Evolutionary conservation across 1,139 yeast species (phyloP).

Genomic region (Entelexis sorbosivorans): DNA sequence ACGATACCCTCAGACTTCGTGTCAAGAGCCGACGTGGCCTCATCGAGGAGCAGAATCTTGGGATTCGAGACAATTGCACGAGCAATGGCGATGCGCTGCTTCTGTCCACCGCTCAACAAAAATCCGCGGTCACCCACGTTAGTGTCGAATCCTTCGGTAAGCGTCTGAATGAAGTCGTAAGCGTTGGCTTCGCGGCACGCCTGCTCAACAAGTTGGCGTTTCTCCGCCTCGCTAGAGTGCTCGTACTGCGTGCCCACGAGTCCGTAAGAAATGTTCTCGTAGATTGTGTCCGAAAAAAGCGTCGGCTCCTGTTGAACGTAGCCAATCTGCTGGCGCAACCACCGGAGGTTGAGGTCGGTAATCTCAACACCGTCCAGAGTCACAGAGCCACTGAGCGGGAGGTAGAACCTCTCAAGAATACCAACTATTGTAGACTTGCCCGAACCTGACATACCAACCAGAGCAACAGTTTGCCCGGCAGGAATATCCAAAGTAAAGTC

Average conservation of each 20-base stretch:
- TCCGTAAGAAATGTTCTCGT: conserved; percentile 73
- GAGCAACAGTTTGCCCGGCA: conserved; percentile 71
- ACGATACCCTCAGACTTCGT: conserved; percentile 50
- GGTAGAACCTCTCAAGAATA: conserved; percentile 58
- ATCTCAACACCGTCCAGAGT: conserved; percentile 58
- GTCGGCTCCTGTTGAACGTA: conserved; percentile 86
- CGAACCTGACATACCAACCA: conserved; percentile 87
- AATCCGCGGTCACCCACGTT: conserved; percentile 46
- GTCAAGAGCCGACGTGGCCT: conserved; percentile 73
- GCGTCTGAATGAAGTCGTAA: conserved; percentile 33
- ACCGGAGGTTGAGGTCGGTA: conserved; percentile 53
- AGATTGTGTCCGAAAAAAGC: conserved; percentile 63
- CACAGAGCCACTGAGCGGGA: conserved; percentile 50
- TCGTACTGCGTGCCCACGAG: conserved; percentile 45
- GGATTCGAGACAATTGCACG: conserved; percentile 64
- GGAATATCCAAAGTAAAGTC: conserved; percentile 50
- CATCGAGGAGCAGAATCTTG: conserved; percentile 52
- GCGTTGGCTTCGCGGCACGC: conserved; percentile 36
- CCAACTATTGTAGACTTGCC: conserved; percentile 83
- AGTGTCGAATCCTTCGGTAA: conserved; percentile 41
- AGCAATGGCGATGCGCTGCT: conserved; percentile 81
- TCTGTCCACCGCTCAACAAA: conserved; percentile 71
- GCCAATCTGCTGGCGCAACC: conserved; percentile 64
- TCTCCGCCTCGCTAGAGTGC: conserved; percentile 30
- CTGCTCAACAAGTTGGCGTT: conserved; percentile 29